Percentiles rank a stretch among this genome's conserved stretches.
These are phyloP conservation scores for Apostasia ramifera DNA, from an alignment of 106 monocot species.

Conservation along the genomic window DNA sequence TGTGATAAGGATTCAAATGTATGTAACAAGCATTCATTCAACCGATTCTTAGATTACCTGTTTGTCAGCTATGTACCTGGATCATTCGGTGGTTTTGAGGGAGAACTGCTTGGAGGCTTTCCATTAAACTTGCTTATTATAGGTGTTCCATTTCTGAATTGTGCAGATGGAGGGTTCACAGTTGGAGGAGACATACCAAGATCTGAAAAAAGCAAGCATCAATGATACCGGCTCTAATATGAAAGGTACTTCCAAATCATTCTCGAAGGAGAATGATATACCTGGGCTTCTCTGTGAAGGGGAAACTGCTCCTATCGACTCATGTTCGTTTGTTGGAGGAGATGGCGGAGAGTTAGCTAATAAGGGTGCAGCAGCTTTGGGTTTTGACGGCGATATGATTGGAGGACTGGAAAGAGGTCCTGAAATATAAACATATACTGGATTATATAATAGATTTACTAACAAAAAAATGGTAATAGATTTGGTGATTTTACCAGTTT, in stretches of 20 bases:
- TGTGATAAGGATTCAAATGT: conserved; percentile 3
- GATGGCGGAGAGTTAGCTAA: conserved; percentile 6
- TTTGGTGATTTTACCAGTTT: too few relatives aligned
- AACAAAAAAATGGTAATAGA: too few relatives aligned
- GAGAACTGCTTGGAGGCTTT: conserved; percentile 19
- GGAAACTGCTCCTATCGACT: conserved; percentile 14
- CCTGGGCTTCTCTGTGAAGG: conserved; percentile 19
- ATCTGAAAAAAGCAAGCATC: conserved; percentile 8
- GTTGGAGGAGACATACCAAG: conserved; percentile 18
- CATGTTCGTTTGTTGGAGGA: conserved; percentile 13
- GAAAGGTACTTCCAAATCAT: neutral
- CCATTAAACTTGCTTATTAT: conserved; percentile 7
- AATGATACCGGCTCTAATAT: neutral
- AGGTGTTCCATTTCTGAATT: conserved; percentile 2
- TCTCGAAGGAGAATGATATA: too few relatives aligned
- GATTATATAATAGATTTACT: too few relatives aligned
- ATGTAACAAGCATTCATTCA: neutral
- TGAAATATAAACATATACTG: neutral
- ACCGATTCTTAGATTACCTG: neutral
- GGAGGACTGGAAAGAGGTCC: conserved; percentile 10
- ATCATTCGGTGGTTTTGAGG: conserved; percentile 8
- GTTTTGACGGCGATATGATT: conserved; percentile 7
- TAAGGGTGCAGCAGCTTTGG: neutral
- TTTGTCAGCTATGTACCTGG: conserved; percentile 14
- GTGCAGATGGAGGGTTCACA: conserved; percentile 18